phyloP scores from a whole-genome alignment of 306 rosid genomes.

The Malus orientalis region DNA sequence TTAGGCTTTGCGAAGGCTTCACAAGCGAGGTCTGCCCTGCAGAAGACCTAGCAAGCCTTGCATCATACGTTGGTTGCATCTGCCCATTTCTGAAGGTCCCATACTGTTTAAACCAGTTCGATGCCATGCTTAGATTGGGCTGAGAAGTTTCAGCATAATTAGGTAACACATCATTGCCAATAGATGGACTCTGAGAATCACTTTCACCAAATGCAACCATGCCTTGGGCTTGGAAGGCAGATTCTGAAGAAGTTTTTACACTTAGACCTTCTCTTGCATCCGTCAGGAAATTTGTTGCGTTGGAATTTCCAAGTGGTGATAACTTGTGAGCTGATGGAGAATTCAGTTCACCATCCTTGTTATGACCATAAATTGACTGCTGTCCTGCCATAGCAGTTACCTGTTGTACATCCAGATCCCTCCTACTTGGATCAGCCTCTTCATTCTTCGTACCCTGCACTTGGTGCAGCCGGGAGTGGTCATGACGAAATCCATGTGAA shows the following conservation, averaged over 20 bases:
- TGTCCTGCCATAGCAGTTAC: constrained; percentile 16
- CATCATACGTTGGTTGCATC: constrained; percentile 25
- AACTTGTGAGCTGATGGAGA: constrained; percentile 15
- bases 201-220: constrained; percentile 20
- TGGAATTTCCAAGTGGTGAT: constrained; percentile 14
- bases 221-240: constrained; percentile 24
- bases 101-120: constrained; percentile 36
- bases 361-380: constrained; percentile 19
- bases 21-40: constrained; percentile 22
- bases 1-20: constrained; percentile 27
- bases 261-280: constrained; percentile 32
- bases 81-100: constrained; percentile 32
- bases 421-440: constrained; percentile 22
- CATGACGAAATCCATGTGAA: constrained; percentile 20
- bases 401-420: constrained; percentile 21
- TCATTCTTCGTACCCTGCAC: constrained; percentile 25
- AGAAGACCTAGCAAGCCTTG: constrained; percentile 16
- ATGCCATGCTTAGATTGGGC: constrained; percentile 14
- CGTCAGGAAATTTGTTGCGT: constrained; percentile 18
- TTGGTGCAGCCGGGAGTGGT: constrained; percentile 21
- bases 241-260: constrained; percentile 8
- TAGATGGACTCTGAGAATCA: constrained; percentile 23
- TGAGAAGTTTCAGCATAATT: constrained; percentile 21
- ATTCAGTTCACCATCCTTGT: constrained; percentile 21
- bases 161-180: constrained; percentile 17